These are phyloP conservation scores for Mycothermus thermophilus DNA, from an alignment of 495 filamentous ascomycete species.

Conservation along the genomic window DNA sequence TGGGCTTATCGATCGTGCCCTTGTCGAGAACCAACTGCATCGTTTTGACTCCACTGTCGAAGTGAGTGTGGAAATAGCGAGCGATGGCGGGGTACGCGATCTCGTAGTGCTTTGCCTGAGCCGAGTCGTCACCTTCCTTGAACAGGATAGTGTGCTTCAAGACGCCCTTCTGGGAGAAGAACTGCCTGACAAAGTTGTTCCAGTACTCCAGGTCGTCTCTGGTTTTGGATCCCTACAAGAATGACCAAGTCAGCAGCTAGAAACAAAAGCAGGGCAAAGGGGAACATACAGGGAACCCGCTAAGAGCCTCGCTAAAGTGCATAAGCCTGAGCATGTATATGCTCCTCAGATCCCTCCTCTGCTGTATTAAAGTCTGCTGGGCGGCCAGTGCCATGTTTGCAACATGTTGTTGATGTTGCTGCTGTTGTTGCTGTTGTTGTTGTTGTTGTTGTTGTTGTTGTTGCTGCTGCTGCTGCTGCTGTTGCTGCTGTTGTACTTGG, in stretches of 20 bases:
- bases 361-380: conserved; percentile 24
- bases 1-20: conserved; percentile 38
- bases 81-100: conserved; percentile 60
- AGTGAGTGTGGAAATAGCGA: conserved; percentile 70
- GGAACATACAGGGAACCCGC: conserved; percentile 44
- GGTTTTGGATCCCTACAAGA: conserved; percentile 37
- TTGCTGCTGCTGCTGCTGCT: conserved; percentile 30
- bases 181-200: conserved; percentile 58
- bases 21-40: conserved; percentile 64
- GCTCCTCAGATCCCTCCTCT: conserved; percentile 43
- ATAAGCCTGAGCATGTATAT: conserved; percentile 48
- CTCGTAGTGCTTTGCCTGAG: conserved; percentile 55
- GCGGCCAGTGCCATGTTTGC: too few species aligned
- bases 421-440: conserved; percentile 1
- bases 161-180: conserved; percentile 58
- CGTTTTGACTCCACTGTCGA: conserved; percentile 62
- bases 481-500: conserved; percentile 27
- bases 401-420: not conserved
- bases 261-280: not conserved
- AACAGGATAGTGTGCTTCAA: conserved; percentile 49
- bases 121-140: conserved; percentile 28
- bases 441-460: conserved; percentile 1
- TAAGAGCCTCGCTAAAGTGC: conserved; percentile 57
- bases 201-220: conserved; percentile 54
- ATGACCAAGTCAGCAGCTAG: conserved; percentile 4